These are phyloP conservation scores for Fusarium decemcellulare DNA, from an alignment of 2,329 filamentous ascomycete genomes.

Conservation along the genomic window DNA sequence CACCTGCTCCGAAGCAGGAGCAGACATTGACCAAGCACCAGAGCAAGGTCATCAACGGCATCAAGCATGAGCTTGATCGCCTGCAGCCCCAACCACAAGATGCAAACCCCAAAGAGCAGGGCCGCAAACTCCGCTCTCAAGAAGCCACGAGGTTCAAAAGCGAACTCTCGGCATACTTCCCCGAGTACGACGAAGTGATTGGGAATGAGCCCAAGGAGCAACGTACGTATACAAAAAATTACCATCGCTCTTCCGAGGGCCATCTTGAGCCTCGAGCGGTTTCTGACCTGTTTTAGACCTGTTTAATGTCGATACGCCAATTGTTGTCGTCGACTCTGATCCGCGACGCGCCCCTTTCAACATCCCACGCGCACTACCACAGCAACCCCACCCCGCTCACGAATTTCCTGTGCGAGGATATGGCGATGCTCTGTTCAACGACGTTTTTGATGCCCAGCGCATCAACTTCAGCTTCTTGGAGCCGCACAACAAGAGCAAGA, in stretches of 20 bases:
- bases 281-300: conserved; percentile 68
- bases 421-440: conserved; percentile 68
- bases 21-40: conserved; percentile 63
- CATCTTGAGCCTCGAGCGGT: not conserved
- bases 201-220: conserved; percentile 85
- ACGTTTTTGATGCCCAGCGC: conserved; percentile 69
- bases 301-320: conserved; percentile 79
- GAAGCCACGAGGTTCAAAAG: conserved; percentile 91
- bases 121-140: conserved; percentile 86
- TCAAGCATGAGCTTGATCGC: conserved; percentile 72
- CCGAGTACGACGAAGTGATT: conserved; percentile 94
- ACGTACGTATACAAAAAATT: conserved; percentile 67
- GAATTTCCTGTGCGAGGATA: conserved; percentile 65
- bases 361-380: conserved; percentile 49
- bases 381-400: conserved; percentile 44
- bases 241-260: conserved; percentile 32
- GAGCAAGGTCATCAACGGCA: conserved; percentile 72
- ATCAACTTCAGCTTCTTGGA: conserved; percentile 70
- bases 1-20: conserved; percentile 42
- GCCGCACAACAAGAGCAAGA: conserved; percentile 59
- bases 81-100: conserved; percentile 65
- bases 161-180: conserved; percentile 91
- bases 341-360: conserved; percentile 48
- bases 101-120: conserved; percentile 69
- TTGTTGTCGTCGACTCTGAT: conserved; percentile 76